phyloP scores from a whole-genome alignment of 495 filamentous ascomycete species.

The Daldinia loculata region DNA sequence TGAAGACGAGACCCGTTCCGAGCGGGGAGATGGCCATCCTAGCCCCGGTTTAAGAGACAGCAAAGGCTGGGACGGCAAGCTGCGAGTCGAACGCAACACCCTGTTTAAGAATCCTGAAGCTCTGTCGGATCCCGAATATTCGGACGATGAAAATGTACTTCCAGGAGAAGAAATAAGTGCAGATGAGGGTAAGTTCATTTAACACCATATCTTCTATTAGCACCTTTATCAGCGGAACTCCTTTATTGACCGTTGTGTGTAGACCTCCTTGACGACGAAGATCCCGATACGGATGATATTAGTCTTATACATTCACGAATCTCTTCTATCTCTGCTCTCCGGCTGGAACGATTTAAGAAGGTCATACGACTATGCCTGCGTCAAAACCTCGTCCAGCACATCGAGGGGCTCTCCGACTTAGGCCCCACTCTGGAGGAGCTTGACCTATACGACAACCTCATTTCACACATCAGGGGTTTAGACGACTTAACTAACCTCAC shows the following conservation, averaged over 20 bases:
- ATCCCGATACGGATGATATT: slow-evolving; percentile 74
- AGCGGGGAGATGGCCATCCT: slow-evolving; percentile 52
- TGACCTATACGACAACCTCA: slow-evolving; percentile 98
- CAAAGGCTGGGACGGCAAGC: slow-evolving; percentile 94
- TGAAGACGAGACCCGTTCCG: slow-evolving; percentile 50
- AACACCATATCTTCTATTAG: background rate
- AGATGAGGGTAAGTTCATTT: slow-evolving; percentile 72
- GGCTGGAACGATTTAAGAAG: slow-evolving; percentile 81
- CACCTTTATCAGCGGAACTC: background rate
- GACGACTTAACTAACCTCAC: slow-evolving; percentile 78
- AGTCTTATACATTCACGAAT: slow-evolving; percentile 89
- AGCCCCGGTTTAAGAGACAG: slow-evolving; percentile 63
- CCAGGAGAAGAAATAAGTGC: slow-evolving; percentile 79
- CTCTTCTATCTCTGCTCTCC: slow-evolving; percentile 77
- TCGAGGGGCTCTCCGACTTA: slow-evolving; percentile 73
- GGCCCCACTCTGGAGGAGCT: slow-evolving; percentile 77
- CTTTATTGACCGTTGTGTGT: slow-evolving; percentile 22
- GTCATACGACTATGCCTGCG: slow-evolving; percentile 86
- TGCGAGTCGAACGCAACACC: slow-evolving; percentile 71
- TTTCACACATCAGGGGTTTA: slow-evolving; percentile 84
- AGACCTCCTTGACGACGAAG: slow-evolving; percentile 66
- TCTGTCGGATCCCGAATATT: slow-evolving; percentile 82
- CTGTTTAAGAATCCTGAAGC: slow-evolving; percentile 79
- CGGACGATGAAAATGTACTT: slow-evolving; percentile 78
- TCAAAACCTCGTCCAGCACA: slow-evolving; percentile 86